Conservation (phyloP, 75 land plant species). For the Picea sitchensis region DNA sequence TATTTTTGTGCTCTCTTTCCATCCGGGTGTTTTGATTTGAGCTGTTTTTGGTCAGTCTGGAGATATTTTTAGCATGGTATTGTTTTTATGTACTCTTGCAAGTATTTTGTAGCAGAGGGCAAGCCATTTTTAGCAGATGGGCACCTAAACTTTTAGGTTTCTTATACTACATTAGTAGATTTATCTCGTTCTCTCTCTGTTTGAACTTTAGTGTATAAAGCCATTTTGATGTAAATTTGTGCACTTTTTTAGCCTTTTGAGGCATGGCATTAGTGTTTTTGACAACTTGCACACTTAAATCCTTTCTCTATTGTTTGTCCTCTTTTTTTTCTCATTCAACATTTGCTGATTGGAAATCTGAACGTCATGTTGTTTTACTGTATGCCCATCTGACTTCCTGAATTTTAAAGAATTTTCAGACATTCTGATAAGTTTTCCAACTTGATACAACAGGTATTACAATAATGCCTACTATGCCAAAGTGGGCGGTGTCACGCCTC, state of each 20-base stretch:
- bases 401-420: background rate
- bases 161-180: background rate
- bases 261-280: background rate
- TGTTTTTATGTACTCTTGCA: too few species aligned
- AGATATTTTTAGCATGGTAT: background rate
- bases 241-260: background rate
- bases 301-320: background rate
- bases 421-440: conserved; percentile 3
- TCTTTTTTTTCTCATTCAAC: background rate
- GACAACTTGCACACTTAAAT: background rate
- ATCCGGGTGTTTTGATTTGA: background rate
- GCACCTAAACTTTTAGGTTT: background rate
- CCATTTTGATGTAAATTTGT: background rate
- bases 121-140: background rate
- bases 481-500: conserved; percentile 29
- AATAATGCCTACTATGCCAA: conserved; percentile 44
- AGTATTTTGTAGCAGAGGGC: background rate
- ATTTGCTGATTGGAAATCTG: background rate
- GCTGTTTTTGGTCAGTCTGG: background rate
- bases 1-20: too few species aligned
- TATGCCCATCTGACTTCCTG: conserved; percentile 1
- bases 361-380: background rate
- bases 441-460: conserved; percentile 27
- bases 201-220: background rate
- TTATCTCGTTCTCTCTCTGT: background rate